Evolutionary conservation across 306 rosid genomes (phyloP).

Genomic region (Dicorynia guianensis): DNA sequence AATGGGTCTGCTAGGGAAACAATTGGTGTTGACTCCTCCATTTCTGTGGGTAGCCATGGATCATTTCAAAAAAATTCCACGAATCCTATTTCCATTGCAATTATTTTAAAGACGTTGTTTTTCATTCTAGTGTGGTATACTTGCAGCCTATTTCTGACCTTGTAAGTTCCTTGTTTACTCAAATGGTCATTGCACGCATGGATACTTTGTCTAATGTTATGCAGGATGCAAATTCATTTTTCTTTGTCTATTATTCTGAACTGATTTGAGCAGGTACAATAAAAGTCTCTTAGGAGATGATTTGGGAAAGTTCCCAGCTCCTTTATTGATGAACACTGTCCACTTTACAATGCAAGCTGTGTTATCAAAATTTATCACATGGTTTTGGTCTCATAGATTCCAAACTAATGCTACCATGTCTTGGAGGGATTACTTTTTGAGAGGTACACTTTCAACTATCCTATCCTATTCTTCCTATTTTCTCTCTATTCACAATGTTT

Average conservation of each 20-base stretch:
- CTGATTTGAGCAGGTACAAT: constrained; percentile 76
- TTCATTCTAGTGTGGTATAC: constrained; percentile 88
- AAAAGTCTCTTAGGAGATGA: constrained; percentile 91
- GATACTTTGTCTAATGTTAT: constrained; percentile 14
- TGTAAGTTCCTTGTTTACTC: constrained; percentile 69
- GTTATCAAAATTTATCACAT: constrained; percentile 76
- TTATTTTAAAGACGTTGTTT: constrained; percentile 82
- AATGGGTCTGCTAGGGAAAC: constrained; percentile 51
- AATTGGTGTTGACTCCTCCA: constrained; percentile 42
- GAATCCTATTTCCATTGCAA: constrained; percentile 54
- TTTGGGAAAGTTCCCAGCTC: constrained; percentile 97
- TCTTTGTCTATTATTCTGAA: constrained; percentile 27
- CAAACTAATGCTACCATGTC: constrained; percentile 75
- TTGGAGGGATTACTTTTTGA: constrained; percentile 87
- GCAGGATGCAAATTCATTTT: constrained; percentile 14
- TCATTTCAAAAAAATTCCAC: constrained; percentile 41
- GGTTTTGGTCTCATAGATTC: constrained; percentile 87
- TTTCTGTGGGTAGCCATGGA: constrained; percentile 48
- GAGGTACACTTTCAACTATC: constrained; percentile 63
- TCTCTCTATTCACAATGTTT: constrained; percentile 27
- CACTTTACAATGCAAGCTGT: constrained; percentile 95
- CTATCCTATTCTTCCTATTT: constrained; percentile 15
- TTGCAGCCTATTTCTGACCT: constrained; percentile 90
- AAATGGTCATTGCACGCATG: constrained; percentile 20
- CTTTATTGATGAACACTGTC: constrained; percentile 86